Evolutionary conservation across 306 rosid genomes (phyloP).

Genomic region (Corylus avellana): DNA sequence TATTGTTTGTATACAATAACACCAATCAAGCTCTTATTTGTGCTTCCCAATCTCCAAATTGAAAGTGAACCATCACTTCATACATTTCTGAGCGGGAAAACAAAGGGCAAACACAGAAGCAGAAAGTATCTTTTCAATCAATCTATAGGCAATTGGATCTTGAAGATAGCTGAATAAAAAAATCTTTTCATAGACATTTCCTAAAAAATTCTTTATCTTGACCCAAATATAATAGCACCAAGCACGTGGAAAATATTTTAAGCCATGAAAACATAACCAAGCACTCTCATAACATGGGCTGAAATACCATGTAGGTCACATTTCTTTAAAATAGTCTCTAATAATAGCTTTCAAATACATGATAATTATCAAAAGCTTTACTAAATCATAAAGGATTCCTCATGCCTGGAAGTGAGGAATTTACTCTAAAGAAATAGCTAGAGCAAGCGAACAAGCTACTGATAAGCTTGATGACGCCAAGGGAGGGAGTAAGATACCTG

Average conservation of each 20-base stretch:
- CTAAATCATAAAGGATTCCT: background rate
- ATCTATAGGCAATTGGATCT: background rate
- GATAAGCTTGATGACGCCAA: constrained; percentile 21
- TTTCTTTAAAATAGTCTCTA: background rate
- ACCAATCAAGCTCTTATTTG: background rate
- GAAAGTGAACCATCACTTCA: background rate
- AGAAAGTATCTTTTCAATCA: constrained; percentile 8
- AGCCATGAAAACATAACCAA: background rate
- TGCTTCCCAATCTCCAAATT: background rate
- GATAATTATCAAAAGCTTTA: background rate
- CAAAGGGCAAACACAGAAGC: constrained; percentile 5
- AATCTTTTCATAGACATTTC: background rate
- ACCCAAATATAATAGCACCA: background rate
- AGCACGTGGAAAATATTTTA: background rate
- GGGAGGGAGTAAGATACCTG: constrained; percentile 50
- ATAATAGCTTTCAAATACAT: background rate
- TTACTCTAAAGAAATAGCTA: constrained; percentile 7
- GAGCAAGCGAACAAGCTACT: constrained; percentile 18
- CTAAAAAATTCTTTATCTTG: background rate
- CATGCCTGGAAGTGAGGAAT: constrained; percentile 23
- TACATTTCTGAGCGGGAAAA: constrained; percentile 11
- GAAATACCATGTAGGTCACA: background rate
- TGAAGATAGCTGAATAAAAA: background rate
- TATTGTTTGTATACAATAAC: background rate
- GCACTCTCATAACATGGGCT: background rate